Base-by-base conservation (phyloP, 78 protist species). In the Dictyostelium capitatum region DNA sequence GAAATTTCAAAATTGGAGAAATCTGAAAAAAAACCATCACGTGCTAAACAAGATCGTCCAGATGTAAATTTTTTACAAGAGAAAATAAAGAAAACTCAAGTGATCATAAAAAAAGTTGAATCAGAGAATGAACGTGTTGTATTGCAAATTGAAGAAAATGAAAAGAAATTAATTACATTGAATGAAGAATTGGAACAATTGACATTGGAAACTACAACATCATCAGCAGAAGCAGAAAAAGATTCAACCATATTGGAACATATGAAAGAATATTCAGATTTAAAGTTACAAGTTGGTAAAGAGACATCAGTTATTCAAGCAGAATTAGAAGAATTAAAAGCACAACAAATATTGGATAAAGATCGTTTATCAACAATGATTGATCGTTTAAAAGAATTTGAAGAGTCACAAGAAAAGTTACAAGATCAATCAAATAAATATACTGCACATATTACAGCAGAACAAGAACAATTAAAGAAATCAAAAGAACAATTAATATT, bases 141-240 rank as follows among this genome's bases (percentile, higher is more conserved):
- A 14, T 41, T 0, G 19, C 95, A 82, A 32, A 6, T 41, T 2
- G 12, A 83, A 23, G 85, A 85, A 6, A 41, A 82, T 46, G 89
- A 80, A 4, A 17, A 30, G 4, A 79, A 87, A 12, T 80, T 64
- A 25, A 28, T 50, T 41, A 59, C 69, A 9, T 72, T 57, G 11
- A 69, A 81, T 5, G 7, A 79, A n/a, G 83, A 89, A 79, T 65
- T 95, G 43, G 92, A 89, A 25, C 46, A 65, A 6, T n/a, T n/a
- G 1, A 3, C 43, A 37, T 3, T 37, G 43, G 70, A 62, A 59
- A 23, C 69, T 62, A 2, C 43, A 37, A 37, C 43, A 37, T 37
- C 43, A 37, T 37, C 43, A 37, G 43, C 43, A 0, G 90, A 89
- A 15, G 15, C 19, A 1, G 83, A 50, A 1, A 53, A 59, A 19